Evolutionary conservation across 768 basidiomycete genomes (phyloP), one percentile per base, ranked within the genome.

Genomic region (Scleroderma citrinum): DNA sequence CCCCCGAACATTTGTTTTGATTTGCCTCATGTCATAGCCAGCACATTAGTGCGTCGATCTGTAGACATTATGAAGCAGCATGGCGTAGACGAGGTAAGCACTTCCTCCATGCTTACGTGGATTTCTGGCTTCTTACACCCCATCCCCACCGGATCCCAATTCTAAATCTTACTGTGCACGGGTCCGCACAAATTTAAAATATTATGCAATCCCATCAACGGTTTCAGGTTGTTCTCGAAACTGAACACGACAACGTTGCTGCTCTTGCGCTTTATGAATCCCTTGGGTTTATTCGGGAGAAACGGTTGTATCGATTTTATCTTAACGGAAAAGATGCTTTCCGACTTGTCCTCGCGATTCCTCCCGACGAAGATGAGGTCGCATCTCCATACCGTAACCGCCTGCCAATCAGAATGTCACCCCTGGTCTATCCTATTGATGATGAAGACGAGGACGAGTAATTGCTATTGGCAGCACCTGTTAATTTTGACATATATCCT

Each of bases 281-380:
- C 7, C 77, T 98, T 38, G 96, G 96, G 0, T 99, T 99, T 69
- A 87, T 97, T 21, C 82, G 91, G 36, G 94, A 97, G 72, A 98
- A 98, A 64, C 83, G 94, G 4, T 75, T 99, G 16, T 84, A 86
- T 63, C 81, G 96, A 1, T 99, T 98, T 70, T 98, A 99, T 61
- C 80, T 98, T 56, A 99, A 96, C 62, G 92, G 91, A 40, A 97
- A 97, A 68, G 93, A 98, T 62, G 94, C 94, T 0, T 96, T 90
- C 60, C 76, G 91, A 34, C 80, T 93, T 42, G 80, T 89, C 19
- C 80, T 89, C 39, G 69, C 77, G 26, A 67, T 88, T 5, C 76
- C 81, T 5, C 61, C 65, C 6, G 68, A 66, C 26, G 52, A 61
- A 47, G 62, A 66, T 35, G 49, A 56, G 4, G 38, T 17, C 13